phyloP scores from a whole-genome alignment of 2,329 filamentous ascomycete species.

The Chaetomiaceae sp. region DNA sequence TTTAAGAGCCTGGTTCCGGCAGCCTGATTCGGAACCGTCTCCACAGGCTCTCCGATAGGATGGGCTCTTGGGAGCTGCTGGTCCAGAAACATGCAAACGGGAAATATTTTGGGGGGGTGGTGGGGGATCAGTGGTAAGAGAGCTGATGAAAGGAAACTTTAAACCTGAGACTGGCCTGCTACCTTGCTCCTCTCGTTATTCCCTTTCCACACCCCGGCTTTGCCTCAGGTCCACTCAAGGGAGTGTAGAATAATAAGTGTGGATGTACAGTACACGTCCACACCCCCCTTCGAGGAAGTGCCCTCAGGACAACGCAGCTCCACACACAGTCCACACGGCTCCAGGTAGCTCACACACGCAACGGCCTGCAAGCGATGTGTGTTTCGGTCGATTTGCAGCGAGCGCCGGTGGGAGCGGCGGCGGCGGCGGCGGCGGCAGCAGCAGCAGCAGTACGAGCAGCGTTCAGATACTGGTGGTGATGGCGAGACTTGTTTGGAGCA shows the following conservation, averaged over 20 bases:
- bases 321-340: slow-evolving; percentile 4
- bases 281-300: not conserved
- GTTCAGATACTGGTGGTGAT: slow-evolving; percentile 19
- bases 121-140: slow-evolving; percentile 12
- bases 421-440: not conserved
- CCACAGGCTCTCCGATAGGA: slow-evolving; percentile 38
- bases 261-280: slow-evolving; percentile 2
- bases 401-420: not conserved
- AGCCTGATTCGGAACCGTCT: slow-evolving; percentile 35
- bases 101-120: slow-evolving; percentile 18
- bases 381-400: not conserved
- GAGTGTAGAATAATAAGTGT: not conserved
- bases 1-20: slow-evolving; percentile 32
- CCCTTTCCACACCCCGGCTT: slow-evolving; percentile 16
- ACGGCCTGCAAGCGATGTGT: slow-evolving; percentile 6
- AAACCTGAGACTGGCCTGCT: slow-evolving; percentile 6
- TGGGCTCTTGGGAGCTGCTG: slow-evolving; percentile 36
- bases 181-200: slow-evolving; percentile 1
- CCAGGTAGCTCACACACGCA: not conserved
- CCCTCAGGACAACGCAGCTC: not conserved
- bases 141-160: slow-evolving; percentile 14
- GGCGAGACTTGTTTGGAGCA: slow-evolving; percentile 15
- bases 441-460: not conserved
- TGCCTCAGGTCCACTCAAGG: slow-evolving; percentile 7
- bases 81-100: slow-evolving; percentile 39